Percentiles rank a stretch among this genome's conserved stretches.
Conservation (phyloP, 2,329 filamentous ascomycete species). For the Talaromyces amestolkiae region DNA sequence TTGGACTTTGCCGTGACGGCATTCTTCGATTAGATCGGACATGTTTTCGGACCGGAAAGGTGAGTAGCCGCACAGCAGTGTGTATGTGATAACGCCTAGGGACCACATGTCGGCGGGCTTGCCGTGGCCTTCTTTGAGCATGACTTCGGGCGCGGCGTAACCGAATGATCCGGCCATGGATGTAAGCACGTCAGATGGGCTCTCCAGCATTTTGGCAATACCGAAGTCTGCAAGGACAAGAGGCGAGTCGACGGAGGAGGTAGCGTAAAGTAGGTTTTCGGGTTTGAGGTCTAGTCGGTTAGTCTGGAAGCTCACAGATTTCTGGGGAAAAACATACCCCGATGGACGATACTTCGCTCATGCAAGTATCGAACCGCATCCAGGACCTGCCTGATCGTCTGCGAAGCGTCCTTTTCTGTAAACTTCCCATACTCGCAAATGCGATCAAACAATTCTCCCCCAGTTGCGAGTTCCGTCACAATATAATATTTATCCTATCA, state of each 20-base stretch:
- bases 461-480: slow-evolving; percentile 91
- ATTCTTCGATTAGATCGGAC: slow-evolving; percentile 90
- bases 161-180: slow-evolving; percentile 99
- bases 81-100: slow-evolving; percentile 97
- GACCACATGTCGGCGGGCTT: slow-evolving; percentile 99
- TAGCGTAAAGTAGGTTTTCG: slow-evolving; percentile 94
- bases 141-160: slow-evolving; percentile 95
- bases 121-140: slow-evolving; percentile 95
- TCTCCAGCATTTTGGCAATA: slow-evolving; percentile 96
- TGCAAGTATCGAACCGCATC: slow-evolving; percentile 93
- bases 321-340: slow-evolving; percentile 58
- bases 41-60: slow-evolving; percentile 95
- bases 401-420: slow-evolving; percentile 95
- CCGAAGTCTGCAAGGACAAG: slow-evolving; percentile 96
- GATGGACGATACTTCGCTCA: slow-evolving; percentile 89
- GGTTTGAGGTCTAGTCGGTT: slow-evolving; percentile 78
- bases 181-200: slow-evolving; percentile 83
- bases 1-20: slow-evolving; percentile 74
- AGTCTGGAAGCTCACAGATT: background rate
- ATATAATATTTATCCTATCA: slow-evolving; percentile 97
- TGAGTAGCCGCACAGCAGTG: slow-evolving; percentile 94
- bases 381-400: slow-evolving; percentile 92
- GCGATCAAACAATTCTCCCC: slow-evolving; percentile 94
- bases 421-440: slow-evolving; percentile 98
- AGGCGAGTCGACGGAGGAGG: slow-evolving; percentile 70